Evolutionary conservation across 2,329 filamentous ascomycete genomes (phyloP).

Genomic region (Colletotrichum destructivum): DNA sequence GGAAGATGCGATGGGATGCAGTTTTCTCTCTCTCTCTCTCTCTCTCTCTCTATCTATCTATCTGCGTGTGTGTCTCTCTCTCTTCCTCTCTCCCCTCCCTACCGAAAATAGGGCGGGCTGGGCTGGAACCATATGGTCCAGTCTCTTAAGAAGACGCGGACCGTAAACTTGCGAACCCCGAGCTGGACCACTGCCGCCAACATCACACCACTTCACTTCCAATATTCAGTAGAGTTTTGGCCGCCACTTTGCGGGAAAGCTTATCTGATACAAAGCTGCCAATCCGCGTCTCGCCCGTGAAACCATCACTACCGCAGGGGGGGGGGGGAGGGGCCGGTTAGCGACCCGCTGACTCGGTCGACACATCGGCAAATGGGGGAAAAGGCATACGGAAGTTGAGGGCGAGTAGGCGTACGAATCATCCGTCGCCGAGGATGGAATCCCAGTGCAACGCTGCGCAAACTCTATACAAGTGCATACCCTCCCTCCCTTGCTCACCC

Average conservation of each 20-base stretch:
- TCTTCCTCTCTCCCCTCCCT: no score
- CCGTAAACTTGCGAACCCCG: no score
- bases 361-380: neutral
- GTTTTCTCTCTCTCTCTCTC: no score
- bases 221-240: constrained; percentile 10
- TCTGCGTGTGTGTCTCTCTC: no score
- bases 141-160: constrained; percentile 23
- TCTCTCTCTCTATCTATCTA: no score
- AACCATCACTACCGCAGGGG: constrained; percentile 4
- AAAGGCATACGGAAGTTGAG: no score
- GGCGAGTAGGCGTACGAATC: neutral
- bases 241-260: constrained; percentile 8
- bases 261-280: neutral
- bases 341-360: constrained; percentile 27
- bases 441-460: constrained; percentile 2
- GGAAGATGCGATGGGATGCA: constrained; percentile 28
- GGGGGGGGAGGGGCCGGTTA: neutral
- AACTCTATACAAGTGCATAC: neutral
- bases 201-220: no score
- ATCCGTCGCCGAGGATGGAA: neutral
- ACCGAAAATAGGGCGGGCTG: no score
- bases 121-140: neutral
- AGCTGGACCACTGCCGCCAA: no score
- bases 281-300: constrained; percentile 18
- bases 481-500: no score